Base-by-base conservation (phyloP, 106 monocot genomes). In the Platanthera zijinensis region DNA sequence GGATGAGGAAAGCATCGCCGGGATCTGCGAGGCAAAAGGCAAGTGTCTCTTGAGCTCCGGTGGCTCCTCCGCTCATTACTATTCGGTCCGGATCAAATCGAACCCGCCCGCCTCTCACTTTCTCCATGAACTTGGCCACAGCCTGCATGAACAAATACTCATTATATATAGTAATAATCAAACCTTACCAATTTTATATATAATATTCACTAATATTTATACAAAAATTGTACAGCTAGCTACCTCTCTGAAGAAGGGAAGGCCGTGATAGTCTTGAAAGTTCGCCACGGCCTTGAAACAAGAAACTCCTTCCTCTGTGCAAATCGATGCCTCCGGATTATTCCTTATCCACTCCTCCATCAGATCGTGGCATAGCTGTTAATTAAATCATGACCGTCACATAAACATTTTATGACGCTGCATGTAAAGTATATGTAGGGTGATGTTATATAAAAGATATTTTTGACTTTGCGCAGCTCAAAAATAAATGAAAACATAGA, bases 231-330 rank as follows among this genome's bases (percentile, higher is more conserved):
- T 25, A 25, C 25, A 25, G 25, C 25, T 25, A 25, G 25, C 25
- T 25, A 25, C 88, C 19, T 84, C 32, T 76, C 80, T 75, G 62
- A 91, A 88, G 2, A 69, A 50, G 7, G 88, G 86, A 9, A 91
- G 70, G 51, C 91, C 91, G 39, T 91, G 88, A 50, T 91, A 91
- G 61, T 91, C 91, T 74, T 91, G 91, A 78, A 88, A 91, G 74
- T 84, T 86, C 0, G 88, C 91, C 32, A 84, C 57, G 6, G 66
- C 66, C 25, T 73, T 84, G 84, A 91, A 91, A 62, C 84, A 32
- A 12, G 78, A 78, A 30, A 74, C 56, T 0, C 91, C 91, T 18
- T 86, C 75, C n/a, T 63, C 17, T 0, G 88, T 86, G 84, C 91
- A 91, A 71, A 91, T 88, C 32, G 91, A 91, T 21, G 88, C 82